Evolutionary conservation across 305 asterid genomes (phyloP).

Genomic region (Fraxinus sp.): DNA sequence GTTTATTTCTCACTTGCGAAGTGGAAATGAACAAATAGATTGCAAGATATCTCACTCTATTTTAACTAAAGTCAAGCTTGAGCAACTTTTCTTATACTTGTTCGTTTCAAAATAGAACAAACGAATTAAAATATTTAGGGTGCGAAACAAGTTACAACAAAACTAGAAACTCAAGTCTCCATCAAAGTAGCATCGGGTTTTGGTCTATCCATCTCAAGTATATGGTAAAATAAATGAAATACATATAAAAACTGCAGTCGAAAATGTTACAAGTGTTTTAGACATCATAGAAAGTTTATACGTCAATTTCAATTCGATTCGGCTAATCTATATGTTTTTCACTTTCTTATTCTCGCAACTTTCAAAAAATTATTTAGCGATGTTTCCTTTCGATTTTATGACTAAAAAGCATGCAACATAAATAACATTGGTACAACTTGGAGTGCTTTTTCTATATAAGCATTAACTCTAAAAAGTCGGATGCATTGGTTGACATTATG

Average conservation of each 20-base stretch:
- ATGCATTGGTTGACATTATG: not conserved
- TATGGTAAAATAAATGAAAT: not conserved
- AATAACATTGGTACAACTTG: slow-evolving; percentile 6
- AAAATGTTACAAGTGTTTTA: not conserved
- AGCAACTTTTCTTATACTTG: not conserved
- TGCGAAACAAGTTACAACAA: not conserved
- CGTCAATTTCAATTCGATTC: not conserved
- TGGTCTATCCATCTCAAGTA: not conserved
- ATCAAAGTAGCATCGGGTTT: not conserved
- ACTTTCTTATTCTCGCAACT: not conserved
- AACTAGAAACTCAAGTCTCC: not conserved
- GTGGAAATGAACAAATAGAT: not conserved
- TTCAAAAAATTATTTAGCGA: not conserved
- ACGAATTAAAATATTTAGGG: not conserved
- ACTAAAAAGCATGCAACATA: slow-evolving; percentile 17
- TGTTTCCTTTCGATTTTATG: not conserved
- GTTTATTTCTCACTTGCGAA: not conserved
- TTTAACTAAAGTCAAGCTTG: not conserved
- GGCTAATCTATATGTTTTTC: too few species aligned
- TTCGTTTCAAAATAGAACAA: not conserved
- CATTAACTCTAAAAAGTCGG: slow-evolving; percentile 13
- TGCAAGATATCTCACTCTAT: not conserved
- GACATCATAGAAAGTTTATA: not conserved
- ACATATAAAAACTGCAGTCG: not conserved
- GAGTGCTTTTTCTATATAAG: not conserved